A percentile compares a stretch with the other conserved stretches of the same genome.
phyloP scores from a whole-genome alignment of 768 basidiomycete genomes.

The Gymnopilus junonius region DNA sequence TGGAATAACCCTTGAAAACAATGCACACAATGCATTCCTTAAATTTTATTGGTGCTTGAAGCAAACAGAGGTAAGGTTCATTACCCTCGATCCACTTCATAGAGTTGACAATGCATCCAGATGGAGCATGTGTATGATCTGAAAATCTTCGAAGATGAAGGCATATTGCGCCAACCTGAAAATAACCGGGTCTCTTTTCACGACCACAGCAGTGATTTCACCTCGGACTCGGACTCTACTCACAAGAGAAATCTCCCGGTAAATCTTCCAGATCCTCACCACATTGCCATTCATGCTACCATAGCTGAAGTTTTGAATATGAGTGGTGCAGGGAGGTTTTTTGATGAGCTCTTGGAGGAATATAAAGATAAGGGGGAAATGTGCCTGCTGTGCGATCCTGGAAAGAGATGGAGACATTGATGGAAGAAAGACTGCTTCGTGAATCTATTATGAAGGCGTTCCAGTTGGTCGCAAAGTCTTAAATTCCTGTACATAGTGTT shows the following conservation, averaged over 20 bases:
- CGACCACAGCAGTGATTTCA: slow-evolving; percentile 17
- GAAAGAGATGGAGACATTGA: slow-evolving; percentile 16
- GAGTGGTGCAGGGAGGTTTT: slow-evolving; percentile 21
- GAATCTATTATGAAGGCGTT: neutral
- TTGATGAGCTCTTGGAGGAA: slow-evolving; percentile 17
- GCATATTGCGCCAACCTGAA: neutral
- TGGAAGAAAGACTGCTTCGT: slow-evolving; percentile 1
- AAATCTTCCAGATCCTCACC: slow-evolving; percentile 16
- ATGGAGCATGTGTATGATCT: slow-evolving; percentile 8
- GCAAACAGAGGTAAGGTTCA: slow-evolving; percentile 8
- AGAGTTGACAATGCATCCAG: slow-evolving; percentile 5
- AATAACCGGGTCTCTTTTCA: slow-evolving; percentile 14
- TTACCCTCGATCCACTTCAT: neutral
- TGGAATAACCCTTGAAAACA: slow-evolving; percentile 6
- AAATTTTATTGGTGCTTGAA: slow-evolving; percentile 19
- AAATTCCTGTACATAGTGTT: too few relatives aligned
- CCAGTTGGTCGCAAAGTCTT: neutral
- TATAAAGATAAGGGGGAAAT: slow-evolving; percentile 7
- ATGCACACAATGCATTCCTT: slow-evolving; percentile 6
- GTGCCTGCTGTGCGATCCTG: slow-evolving; percentile 12
- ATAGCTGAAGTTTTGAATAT: slow-evolving; percentile 19
- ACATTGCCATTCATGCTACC: slow-evolving; percentile 20
- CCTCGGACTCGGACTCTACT: neutral
- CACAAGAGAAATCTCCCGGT: neutral
- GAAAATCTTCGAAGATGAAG: slow-evolving; percentile 1